phyloP scores from a whole-genome alignment of 495 filamentous ascomycete genomes.

The Antarctomyces pellizariae region DNA sequence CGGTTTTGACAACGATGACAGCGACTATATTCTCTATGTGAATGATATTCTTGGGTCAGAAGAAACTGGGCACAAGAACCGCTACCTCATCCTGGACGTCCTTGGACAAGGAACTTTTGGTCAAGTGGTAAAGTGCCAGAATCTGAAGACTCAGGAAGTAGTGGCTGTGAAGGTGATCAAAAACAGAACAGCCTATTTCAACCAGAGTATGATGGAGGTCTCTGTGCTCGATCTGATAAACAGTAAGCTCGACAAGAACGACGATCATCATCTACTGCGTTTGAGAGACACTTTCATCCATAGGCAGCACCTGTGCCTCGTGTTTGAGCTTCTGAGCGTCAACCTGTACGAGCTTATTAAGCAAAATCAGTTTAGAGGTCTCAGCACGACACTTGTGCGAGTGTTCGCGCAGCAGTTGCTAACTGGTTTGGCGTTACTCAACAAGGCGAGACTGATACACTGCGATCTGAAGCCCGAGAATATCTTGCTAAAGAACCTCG shows the following conservation, averaged over 20 bases:
- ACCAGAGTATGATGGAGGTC: constrained; percentile 99
- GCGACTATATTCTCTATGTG: constrained; percentile 97
- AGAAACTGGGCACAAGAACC: constrained; percentile 93
- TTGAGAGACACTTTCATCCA: constrained; percentile 98
- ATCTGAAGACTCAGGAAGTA: constrained; percentile 91
- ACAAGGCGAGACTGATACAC: constrained; percentile 93
- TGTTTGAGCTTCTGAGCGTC: constrained; percentile 92
- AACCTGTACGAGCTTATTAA: constrained; percentile 99
- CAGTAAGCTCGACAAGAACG: constrained; percentile 95
- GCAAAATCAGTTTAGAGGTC: constrained; percentile 94
- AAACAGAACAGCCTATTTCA: constrained; percentile 97
- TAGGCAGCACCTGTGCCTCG: constrained; percentile 87
- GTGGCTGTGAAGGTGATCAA: constrained; percentile 99
- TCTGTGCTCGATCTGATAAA: constrained; percentile 92
- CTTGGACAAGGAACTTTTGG: constrained; percentile 96
- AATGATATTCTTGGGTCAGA: constrained; percentile 98
- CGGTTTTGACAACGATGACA: constrained; percentile 97
- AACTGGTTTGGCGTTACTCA: constrained; percentile 75
- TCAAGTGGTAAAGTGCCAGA: constrained; percentile 99
- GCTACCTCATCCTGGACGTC: constrained; percentile 94
- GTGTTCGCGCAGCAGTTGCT: constrained; percentile 96
- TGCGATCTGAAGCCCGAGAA: constrained; percentile 99
- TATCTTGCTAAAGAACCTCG: constrained; percentile 91
- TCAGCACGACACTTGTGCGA: constrained; percentile 91
- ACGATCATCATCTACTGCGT: constrained; percentile 90